A percentile compares a stretch with the other conserved stretches of the same genome.
phyloP scores from a whole-genome alignment of 2,329 filamentous ascomycete genomes.

The Nigrospora sphaerica region DNA sequence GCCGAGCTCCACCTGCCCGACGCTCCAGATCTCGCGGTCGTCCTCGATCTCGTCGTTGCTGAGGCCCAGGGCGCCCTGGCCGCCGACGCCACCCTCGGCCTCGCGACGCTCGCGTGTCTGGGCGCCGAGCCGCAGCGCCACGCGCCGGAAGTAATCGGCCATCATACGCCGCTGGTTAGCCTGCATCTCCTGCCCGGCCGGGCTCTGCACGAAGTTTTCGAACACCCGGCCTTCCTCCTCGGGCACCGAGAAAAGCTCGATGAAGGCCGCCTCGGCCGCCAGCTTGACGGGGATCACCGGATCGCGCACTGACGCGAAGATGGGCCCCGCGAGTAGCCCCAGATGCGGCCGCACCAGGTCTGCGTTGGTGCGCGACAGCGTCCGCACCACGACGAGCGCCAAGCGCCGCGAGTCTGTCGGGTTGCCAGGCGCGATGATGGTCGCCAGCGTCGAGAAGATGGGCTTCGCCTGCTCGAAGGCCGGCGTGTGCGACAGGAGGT shows the following conservation, averaged over 20 bases:
- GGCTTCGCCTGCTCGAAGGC: constrained; percentile 71
- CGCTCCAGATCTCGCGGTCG: constrained; percentile 91
- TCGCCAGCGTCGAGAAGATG: constrained; percentile 72
- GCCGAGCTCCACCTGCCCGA: constrained; percentile 77
- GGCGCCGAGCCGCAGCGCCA: constrained; percentile 74
- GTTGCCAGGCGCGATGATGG: constrained; percentile 68
- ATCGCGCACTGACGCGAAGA: constrained; percentile 88
- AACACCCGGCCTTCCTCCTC: constrained; percentile 82
- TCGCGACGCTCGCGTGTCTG: constrained; percentile 86
- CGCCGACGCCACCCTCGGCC: constrained; percentile 66
- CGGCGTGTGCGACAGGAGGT: constrained; percentile 62
- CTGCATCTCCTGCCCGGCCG: constrained; percentile 56
- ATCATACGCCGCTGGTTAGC: constrained; percentile 79
- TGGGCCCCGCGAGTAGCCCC: constrained; percentile 66
- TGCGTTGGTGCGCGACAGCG: constrained; percentile 70
- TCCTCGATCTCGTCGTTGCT: constrained; percentile 90
- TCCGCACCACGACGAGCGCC: constrained; percentile 80
- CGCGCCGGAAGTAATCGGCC: constrained; percentile 94
- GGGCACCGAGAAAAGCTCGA: constrained; percentile 83
- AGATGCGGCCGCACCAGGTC: constrained; percentile 80
- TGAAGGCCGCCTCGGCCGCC: constrained; percentile 87
- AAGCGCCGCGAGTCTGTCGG: constrained; percentile 79
- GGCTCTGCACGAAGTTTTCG: constrained; percentile 77
- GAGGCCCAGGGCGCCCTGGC: constrained; percentile 71
- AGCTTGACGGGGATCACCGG: constrained; percentile 91